These are phyloP conservation scores for Phoenix dactylifera DNA, from an alignment of 176 grass and related monocot species.

Conservation along the genomic window DNA sequence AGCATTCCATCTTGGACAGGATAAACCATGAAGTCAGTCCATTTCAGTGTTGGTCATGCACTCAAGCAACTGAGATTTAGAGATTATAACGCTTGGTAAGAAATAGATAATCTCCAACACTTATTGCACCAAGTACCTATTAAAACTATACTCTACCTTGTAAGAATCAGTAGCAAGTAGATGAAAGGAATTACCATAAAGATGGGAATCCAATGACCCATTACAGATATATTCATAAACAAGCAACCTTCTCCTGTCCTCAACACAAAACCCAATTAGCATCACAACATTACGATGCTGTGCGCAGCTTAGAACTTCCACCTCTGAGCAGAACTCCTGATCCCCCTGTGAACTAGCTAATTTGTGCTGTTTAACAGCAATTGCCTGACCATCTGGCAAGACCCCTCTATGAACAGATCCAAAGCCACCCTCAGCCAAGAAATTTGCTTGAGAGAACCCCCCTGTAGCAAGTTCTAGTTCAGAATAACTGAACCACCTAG, in stretches of 20 bases:
- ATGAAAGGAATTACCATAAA: constrained; percentile 60
- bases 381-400: constrained; percentile 86
- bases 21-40: too few relatives aligned
- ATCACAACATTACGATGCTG: constrained; percentile 99
- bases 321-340: constrained; percentile 95
- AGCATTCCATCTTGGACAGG: too few relatives aligned
- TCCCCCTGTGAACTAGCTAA: constrained; percentile 95
- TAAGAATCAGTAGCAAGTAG: not conserved
- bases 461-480: constrained; percentile 92
- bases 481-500: constrained; percentile 87
- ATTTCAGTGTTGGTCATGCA: too few relatives aligned
- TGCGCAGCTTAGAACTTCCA: constrained; percentile 97
- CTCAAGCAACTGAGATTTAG: too few relatives aligned
- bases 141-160: too few relatives aligned
- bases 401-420: constrained; percentile 96
- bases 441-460: constrained; percentile 90
- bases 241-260: constrained; percentile 90
- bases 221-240: constrained; percentile 99
- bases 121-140: too few relatives aligned
- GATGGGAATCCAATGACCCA: constrained; percentile 92
- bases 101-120: too few relatives aligned
- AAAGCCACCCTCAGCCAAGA: constrained; percentile 96
- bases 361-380: constrained; percentile 98
- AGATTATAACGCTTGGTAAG: too few relatives aligned
- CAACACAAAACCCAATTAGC: constrained; percentile 96